Evolutionary conservation across 306 rosid genomes (phyloP), one percentile per base, ranked within the genome.

Genomic region (Glycyrrhiza uralensis): DNA sequence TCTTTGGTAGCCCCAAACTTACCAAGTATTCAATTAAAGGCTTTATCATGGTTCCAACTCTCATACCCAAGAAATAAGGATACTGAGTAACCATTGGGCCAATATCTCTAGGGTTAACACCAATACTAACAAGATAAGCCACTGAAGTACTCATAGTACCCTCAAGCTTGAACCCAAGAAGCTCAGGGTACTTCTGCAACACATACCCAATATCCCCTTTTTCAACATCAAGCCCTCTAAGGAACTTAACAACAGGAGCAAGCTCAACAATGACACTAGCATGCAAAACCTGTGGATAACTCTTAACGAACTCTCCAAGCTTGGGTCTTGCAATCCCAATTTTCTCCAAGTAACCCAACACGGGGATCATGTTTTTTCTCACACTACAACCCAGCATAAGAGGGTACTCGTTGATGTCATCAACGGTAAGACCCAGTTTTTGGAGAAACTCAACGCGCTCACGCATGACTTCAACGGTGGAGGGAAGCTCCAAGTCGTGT

Each of bases 101-200:
- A 32, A 91, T 89, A 81, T 94, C 99, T 66, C 97, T 86, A 49
- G 97, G 96, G 66, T 63, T 65, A 17, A 91, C 91, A 42, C 99
- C 99, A 23, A 94, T 91, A 65, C 99, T 91, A 76, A 94, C 91
- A 77, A 89, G 96, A 82, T 91, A 94, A 4, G 96, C 97, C 47
- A 94, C 99, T 0, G 97, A 87, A 54, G 99, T 94, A 51, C 97
- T 94, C 97, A 94, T 89, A 36, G 99, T 91, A 74, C 99, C 99
- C 69, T 94, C 97, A 35, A 89, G 96, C 83, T 91, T 94, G 79
- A 87, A 94, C 59, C 99, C 97, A 9, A 94, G 77, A 77, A 94
- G 95, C 69, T 94, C 96, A 45, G 99, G 97, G 68, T 94, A 89
- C 78, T 89, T 94, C 51, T 73, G 87, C 86, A 94, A 71, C 28